phyloP scores from a whole-genome alignment of 2,329 filamentous ascomycete species.

The Didymella segeticola region DNA sequence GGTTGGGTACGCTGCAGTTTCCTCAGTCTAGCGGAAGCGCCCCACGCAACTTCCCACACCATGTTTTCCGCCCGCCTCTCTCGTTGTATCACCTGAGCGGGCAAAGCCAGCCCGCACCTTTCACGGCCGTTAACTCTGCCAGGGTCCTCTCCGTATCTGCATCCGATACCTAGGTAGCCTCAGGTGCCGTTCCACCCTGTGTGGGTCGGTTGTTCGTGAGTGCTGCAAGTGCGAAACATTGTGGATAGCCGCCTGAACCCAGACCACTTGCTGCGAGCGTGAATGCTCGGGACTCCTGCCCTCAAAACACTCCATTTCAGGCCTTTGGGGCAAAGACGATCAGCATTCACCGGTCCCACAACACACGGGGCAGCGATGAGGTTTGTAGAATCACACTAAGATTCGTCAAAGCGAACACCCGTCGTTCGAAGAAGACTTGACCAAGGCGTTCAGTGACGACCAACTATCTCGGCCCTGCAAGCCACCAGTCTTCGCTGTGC shows the following conservation, averaged over 20 bases:
- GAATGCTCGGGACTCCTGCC: not conserved
- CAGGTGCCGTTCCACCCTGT: constrained; percentile 8
- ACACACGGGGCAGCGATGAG: not conserved
- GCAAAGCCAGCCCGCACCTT: not conserved
- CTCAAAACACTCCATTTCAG: not conserved
- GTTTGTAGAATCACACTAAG: constrained; percentile 1
- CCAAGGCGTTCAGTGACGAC: constrained; percentile 41
- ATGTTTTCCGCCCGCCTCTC: constrained; percentile 1
- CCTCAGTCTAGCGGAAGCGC: constrained; percentile 1
- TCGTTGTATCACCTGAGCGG: constrained; percentile 15
- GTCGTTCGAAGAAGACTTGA: constrained; percentile 44
- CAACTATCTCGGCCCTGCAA: constrained; percentile 29
- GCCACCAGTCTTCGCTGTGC: constrained; percentile 30
- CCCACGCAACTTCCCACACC: constrained; percentile 6
- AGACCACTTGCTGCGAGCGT: not conserved
- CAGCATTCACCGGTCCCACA: constrained; percentile 10
- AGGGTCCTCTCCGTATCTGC: constrained; percentile 10
- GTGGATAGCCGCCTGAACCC: constrained; percentile 1
- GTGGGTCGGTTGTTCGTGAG: constrained; percentile 13
- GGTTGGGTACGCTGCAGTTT: constrained; percentile 4
- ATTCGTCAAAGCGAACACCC: constrained; percentile 8
- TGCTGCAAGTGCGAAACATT: constrained; percentile 7
- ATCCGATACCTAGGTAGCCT: not conserved
- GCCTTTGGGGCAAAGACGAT: not conserved
- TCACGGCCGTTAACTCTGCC: constrained; percentile 7